A percentile compares a stretch with the other conserved stretches of the same genome.
phyloP scores from a whole-genome alignment of 305 asterid genomes.

The Rubia tinctorum region DNA sequence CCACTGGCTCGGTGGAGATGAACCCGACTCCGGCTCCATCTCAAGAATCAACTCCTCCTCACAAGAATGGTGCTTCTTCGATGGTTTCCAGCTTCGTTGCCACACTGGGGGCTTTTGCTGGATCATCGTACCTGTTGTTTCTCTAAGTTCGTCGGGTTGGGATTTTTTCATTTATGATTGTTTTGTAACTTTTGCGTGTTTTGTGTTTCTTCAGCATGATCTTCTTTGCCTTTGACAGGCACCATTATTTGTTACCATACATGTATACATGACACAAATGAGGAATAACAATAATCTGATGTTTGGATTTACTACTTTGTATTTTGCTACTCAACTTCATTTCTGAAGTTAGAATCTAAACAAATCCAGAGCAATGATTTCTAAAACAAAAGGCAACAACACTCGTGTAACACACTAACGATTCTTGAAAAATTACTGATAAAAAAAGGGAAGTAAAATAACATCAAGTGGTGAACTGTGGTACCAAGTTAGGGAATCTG shows the following conservation, averaged over 20 bases:
- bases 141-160: conserved; percentile 27
- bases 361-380: neutral
- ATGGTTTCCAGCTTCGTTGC: conserved; percentile 30
- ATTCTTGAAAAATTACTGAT: neutral
- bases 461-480: too few relatives aligned
- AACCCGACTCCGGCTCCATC: conserved; percentile 56
- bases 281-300: conserved; percentile 31
- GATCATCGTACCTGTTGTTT: conserved; percentile 38
- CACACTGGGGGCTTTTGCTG: conserved; percentile 37
- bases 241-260: conserved; percentile 24
- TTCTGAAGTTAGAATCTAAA: neutral
- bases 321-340: conserved; percentile 5
- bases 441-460: too few relatives aligned
- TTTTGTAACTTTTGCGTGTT: neutral
- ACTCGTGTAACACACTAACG: neutral
- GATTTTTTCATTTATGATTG: neutral
- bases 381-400: neutral
- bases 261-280: conserved; percentile 22
- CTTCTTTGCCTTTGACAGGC: conserved; percentile 18
- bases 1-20: conserved; percentile 17
- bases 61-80: conserved; percentile 39
- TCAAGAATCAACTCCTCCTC: conserved; percentile 35
- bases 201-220: conserved; percentile 23
- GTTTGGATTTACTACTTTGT: conserved; percentile 14
- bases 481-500: too few relatives aligned